A percentile compares a stretch with the other conserved stretches of the same genome.
phyloP scores from a whole-genome alignment of 441 rosid species.

The Pelargonium australe region DNA sequence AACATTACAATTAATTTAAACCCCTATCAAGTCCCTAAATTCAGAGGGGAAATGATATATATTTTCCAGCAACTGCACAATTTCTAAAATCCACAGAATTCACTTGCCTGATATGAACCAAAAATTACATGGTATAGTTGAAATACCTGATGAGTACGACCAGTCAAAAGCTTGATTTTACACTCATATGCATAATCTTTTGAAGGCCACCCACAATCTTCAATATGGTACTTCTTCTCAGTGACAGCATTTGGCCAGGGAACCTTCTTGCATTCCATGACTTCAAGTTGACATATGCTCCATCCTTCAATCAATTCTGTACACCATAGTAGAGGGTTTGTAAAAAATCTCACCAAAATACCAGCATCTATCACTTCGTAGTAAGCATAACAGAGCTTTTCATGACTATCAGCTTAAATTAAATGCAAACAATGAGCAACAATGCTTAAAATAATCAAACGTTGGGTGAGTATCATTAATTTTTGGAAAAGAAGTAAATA shows the following conservation, averaged over 20 bases:
- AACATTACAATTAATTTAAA: neutral
- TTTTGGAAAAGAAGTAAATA: too few species aligned
- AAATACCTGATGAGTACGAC: conserved; percentile 79
- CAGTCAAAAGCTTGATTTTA: conserved; percentile 78
- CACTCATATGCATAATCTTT: conserved; percentile 68
- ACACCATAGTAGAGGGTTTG: conserved; percentile 12
- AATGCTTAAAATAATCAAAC: neutral
- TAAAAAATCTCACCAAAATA: neutral
- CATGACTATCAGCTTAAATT: neutral
- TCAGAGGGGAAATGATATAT: too few species aligned
- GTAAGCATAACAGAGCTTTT: neutral
- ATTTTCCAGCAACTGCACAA: too few species aligned
- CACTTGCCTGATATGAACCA: neutral
- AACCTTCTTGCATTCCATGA: conserved; percentile 67
- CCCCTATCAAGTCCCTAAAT: too few species aligned
- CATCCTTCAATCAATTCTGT: conserved; percentile 62
- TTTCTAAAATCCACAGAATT: neutral
- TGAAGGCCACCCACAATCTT: conserved; percentile 56
- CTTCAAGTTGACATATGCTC: conserved; percentile 78
- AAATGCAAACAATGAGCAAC: neutral
- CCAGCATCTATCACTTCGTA: conserved; percentile 12
- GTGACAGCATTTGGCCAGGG: conserved; percentile 56
- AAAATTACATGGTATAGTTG: neutral
- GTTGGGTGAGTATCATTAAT: neutral
- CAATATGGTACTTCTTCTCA: conserved; percentile 45